Percentiles rank a stretch among this genome's conserved stretches.
Evolutionary conservation across 305 asterid species (phyloP).

Genomic region (Withania somnifera): DNA sequence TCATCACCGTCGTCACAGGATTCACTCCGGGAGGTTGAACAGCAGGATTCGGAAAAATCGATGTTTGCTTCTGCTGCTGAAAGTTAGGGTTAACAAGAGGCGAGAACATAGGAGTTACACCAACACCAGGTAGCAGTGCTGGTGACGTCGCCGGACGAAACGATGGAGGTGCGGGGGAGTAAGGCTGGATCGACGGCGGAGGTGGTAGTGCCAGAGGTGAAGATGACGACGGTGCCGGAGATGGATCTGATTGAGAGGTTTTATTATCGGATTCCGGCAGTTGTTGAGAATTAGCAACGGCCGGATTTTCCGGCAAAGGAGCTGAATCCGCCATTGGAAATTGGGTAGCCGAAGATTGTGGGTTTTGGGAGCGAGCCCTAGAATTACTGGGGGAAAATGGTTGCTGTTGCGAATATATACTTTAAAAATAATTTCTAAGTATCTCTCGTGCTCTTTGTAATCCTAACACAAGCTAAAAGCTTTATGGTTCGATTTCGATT

Average conservation of each 20-base stretch:
- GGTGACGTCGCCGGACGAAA: conserved; percentile 52
- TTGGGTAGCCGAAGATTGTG: background rate
- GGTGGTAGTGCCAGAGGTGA: conserved; percentile 24
- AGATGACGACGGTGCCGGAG: conserved; percentile 20
- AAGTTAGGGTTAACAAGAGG: conserved; percentile 31
- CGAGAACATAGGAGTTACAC: conserved; percentile 41
- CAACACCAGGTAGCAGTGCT: conserved; percentile 12
- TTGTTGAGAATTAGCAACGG: conserved; percentile 10
- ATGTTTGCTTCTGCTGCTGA: conserved; percentile 12
- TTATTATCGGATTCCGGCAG: background rate
- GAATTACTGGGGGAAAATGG: background rate
- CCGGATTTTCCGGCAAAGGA: conserved; percentile 32
- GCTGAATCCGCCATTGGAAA: conserved; percentile 49
- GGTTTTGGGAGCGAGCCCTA: background rate
- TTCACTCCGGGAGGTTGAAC: conserved; percentile 69
- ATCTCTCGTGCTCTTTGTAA: too few species aligned
- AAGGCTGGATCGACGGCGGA: conserved; percentile 47
- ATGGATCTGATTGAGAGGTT: background rate
- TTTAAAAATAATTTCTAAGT: too few species aligned
- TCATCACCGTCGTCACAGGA: conserved; percentile 13
- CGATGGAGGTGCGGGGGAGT: conserved; percentile 23
- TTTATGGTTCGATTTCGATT: too few species aligned
- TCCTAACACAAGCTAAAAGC: too few species aligned
- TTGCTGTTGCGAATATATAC: background rate
- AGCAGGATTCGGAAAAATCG: conserved; percentile 38